phyloP scores from a whole-genome alignment of 2,329 filamentous ascomycete genomes.

The Fusarium sp. region DNA sequence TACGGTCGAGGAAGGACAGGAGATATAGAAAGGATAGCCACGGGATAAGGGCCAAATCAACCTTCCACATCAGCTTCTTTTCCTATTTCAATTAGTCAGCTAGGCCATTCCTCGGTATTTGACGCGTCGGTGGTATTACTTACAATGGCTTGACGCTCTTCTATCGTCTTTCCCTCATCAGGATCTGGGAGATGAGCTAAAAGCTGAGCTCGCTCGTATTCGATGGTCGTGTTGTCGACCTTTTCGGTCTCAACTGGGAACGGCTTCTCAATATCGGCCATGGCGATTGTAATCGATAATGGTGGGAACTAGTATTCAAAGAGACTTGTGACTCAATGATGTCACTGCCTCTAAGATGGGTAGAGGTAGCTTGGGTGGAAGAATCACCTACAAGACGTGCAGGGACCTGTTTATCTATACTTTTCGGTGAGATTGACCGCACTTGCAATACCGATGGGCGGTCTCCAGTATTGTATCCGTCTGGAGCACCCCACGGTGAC shows the following conservation, averaged over 20 bases:
- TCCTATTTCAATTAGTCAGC: neutral
- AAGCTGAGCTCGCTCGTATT: neutral
- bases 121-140: too few species aligned
- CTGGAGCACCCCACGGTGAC: neutral
- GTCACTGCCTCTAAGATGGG: neutral
- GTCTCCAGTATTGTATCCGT: neutral
- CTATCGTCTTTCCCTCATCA: neutral
- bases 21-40: neutral
- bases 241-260: neutral
- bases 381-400: neutral
- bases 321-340: neutral
- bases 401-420: neutral
- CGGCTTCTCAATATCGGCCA: neutral
- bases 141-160: neutral
- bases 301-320: neutral
- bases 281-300: neutral
- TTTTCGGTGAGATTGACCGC: neutral
- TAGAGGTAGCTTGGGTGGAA: neutral
- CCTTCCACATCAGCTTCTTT: neutral
- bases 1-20: neutral
- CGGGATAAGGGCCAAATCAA: neutral
- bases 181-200: neutral
- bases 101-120: accelerated
- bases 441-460: neutral
- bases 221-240: neutral